Conservation (phyloP, 2,329 filamentous ascomycete genomes). For the Clarireedia sp. region DNA sequence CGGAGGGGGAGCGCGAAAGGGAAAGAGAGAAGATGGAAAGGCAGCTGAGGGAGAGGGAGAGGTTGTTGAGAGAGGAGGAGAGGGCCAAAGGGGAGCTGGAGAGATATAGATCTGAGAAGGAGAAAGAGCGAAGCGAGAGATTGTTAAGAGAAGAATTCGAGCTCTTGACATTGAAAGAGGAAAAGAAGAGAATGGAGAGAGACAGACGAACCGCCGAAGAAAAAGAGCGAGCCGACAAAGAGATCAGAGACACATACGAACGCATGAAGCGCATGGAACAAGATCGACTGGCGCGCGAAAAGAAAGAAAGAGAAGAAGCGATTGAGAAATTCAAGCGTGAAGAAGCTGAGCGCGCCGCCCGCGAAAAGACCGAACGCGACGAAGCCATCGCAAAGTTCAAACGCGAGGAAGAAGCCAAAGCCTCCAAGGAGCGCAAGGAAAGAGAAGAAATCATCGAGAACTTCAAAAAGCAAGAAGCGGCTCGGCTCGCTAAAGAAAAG, state of each 20-base stretch:
- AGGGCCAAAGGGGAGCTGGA: neutral
- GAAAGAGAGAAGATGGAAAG: neutral
- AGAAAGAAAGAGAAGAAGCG: constrained; percentile 41
- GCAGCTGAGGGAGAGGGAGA: neutral
- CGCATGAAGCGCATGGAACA: constrained; percentile 35
- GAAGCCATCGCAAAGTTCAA: neutral
- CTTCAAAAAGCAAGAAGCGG: constrained; percentile 31
- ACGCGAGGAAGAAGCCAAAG: constrained; percentile 30
- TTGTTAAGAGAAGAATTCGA: constrained; percentile 3
- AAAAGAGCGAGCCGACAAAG: constrained; percentile 32
- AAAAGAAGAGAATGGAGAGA: constrained; percentile 5
- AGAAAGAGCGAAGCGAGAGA: neutral
- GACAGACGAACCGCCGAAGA: constrained; percentile 4
- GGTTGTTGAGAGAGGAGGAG: neutral
- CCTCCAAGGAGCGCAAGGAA: constrained; percentile 26
- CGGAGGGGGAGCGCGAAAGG: neutral
- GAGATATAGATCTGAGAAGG: neutral
- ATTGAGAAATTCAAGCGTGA: constrained; percentile 36
- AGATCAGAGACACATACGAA: constrained; percentile 27
- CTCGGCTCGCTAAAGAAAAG: constrained; percentile 38
- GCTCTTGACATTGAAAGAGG: neutral
- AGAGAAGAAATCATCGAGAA: constrained; percentile 34
- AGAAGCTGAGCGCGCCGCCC: constrained; percentile 21
- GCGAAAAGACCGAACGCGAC: constrained; percentile 11
- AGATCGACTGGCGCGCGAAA: constrained; percentile 37